Conservation (phyloP, 495 filamentous ascomycete genomes). For the Elasticomyces elasticus region DNA sequence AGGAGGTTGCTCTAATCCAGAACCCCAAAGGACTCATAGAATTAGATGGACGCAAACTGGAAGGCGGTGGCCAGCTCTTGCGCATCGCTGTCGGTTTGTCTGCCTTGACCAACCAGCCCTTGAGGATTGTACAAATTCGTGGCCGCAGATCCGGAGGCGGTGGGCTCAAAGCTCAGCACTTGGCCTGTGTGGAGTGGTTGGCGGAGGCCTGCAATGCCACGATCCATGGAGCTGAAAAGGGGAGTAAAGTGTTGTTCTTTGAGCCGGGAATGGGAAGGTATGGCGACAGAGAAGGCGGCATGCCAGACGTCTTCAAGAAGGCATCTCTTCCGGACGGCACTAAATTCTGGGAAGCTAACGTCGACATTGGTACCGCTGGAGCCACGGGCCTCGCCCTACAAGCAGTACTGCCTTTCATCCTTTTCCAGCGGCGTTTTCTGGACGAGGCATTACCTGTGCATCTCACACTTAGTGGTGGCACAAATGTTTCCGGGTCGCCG, state of each 20-base stretch:
- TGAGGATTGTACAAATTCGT: slow-evolving; percentile 59
- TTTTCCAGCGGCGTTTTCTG: slow-evolving; percentile 34
- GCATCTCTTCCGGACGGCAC: not conserved
- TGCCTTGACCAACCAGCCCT: slow-evolving; percentile 52
- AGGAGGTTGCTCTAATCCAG: too few relatives aligned
- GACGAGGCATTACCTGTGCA: slow-evolving; percentile 19
- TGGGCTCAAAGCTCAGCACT: slow-evolving; percentile 70
- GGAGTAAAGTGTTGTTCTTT: slow-evolving; percentile 35
- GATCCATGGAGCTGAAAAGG: slow-evolving; percentile 40
- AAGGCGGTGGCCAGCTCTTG: slow-evolving; percentile 78
- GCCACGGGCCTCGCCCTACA: slow-evolving; percentile 68
- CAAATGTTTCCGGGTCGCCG: slow-evolving; percentile 61
- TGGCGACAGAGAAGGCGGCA: not conserved
- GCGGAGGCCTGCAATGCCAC: slow-evolving; percentile 51
- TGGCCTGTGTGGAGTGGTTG: slow-evolving; percentile 57
- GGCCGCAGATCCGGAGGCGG: slow-evolving; percentile 48
- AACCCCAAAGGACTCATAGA: too few relatives aligned
- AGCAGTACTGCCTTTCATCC: slow-evolving; percentile 66
- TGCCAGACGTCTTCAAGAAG: not conserved
- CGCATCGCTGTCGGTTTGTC: slow-evolving; percentile 61
- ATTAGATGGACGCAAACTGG: slow-evolving; percentile 62
- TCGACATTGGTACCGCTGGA: slow-evolving; percentile 23
- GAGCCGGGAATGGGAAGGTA: slow-evolving; percentile 6
- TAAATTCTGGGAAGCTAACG: slow-evolving; percentile 2
- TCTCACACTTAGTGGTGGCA: slow-evolving; percentile 63